Evolutionary conservation across 2,329 filamentous ascomycete genomes (phyloP), one percentile per base, ranked within the genome.

Genomic region (Neopestalotiopsis sp.): DNA sequence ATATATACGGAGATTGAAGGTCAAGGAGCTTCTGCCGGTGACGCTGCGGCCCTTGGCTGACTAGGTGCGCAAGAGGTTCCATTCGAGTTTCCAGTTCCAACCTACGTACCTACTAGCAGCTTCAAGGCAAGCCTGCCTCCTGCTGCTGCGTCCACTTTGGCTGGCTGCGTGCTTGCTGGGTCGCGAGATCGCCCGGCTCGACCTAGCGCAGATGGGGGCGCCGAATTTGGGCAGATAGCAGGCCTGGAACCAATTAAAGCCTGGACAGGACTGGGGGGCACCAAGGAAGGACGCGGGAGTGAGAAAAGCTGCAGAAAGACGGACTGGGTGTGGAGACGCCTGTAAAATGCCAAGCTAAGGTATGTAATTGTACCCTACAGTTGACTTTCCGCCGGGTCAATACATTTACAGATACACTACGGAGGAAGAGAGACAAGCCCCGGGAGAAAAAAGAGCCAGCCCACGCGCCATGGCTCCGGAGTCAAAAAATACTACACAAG

Each of bases 201-300:
- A 38, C 52, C 52, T 52, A 61, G 61, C 49, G 45, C 49, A 52
- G 38, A 60, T 59, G 52, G 65, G 56, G 65, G 59, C 59, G 52
- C 58, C 68, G 56, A 64, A 67, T 67, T 65, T 69, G 68, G 68
- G 68, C 63, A 65, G 65, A 67, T 57, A 65, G 58, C 65, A 67
- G 49, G 34, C 40, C 59, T 38, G 49, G 61, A 64, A 59, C 68
- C 68, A 69, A 67, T 69, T 42, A 67, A 58, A 67, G 65, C 62
- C 38, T 24, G 49, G 20, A 52, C 56, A 40, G 32, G 28, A 40
- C 52, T 10, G 24, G 13, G 34, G 12, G 32, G 58, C 12, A n/a
- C 17, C 12, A 61, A 24, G 17, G 49, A 32, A 58, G 58, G 56
- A 60, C 61, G 65, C 63, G 63, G 42, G 64, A 40, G 67, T 56